phyloP scores from a whole-genome alignment of 495 filamentous ascomycete species.

The Elaphomyces granulatus region DNA sequence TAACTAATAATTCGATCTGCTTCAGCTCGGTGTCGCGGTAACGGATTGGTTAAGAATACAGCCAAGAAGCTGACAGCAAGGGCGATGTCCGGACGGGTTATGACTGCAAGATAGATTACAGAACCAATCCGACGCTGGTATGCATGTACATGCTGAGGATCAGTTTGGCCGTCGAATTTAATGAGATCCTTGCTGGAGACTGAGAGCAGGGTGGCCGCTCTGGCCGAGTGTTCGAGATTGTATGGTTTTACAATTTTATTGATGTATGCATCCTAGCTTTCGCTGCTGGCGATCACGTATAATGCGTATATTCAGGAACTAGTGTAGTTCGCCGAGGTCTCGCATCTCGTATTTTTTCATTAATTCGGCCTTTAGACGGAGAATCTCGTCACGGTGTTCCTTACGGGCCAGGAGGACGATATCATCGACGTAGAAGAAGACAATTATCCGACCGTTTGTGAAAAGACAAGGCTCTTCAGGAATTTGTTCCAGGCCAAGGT shows the following conservation, averaged over 20 bases:
- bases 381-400: neutral
- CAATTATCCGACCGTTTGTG: constrained; percentile 5
- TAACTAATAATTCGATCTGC: constrained; percentile 11
- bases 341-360: constrained; percentile 4
- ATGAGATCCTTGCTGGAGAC: constrained; percentile 1
- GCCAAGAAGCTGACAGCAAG: constrained; percentile 6
- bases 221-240: too few species aligned
- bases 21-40: constrained; percentile 5
- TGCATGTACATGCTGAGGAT: constrained; percentile 5
- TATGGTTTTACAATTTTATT: too few species aligned
- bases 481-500: constrained; percentile 9
- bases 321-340: neutral
- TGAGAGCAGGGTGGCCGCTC: too few species aligned
- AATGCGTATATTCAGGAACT: constrained; percentile 11
- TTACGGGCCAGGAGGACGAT: constrained; percentile 6
- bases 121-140: constrained; percentile 17
- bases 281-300: too few species aligned
- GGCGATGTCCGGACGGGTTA: constrained; percentile 12
- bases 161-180: constrained; percentile 1
- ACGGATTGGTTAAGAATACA: constrained; percentile 12
- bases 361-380: constrained; percentile 4
- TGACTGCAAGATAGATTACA: constrained; percentile 11
- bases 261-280: too few species aligned
- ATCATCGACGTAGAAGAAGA: constrained; percentile 17
- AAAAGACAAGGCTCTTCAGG: constrained; percentile 12